These are phyloP conservation scores for Amborella trichopoda DNA, from an alignment of 164 flowering plant genomes.

Conservation along the genomic window DNA sequence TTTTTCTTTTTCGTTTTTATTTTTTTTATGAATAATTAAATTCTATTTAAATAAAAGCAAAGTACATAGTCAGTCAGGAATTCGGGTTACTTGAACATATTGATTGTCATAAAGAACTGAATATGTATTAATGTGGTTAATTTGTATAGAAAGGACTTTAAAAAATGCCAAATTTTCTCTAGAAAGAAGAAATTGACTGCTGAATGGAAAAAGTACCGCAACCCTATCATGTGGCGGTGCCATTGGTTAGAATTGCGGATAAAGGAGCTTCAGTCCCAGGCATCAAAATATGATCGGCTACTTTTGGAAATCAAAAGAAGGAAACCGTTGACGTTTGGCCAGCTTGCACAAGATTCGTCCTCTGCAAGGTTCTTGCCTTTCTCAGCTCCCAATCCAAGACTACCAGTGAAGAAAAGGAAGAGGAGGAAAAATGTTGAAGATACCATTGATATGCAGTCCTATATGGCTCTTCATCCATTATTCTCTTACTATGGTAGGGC, in stretches of 20 bases:
- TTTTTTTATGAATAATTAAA: too few relatives aligned
- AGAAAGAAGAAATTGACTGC: conserved; percentile 76
- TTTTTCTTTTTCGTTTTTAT: too few relatives aligned
- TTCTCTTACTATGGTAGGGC: conserved; percentile 84
- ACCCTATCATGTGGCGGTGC: conserved; percentile 76
- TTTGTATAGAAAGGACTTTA: too few relatives aligned
- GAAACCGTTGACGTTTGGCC: conserved; percentile 23
- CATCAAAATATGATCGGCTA: conserved; percentile 36
- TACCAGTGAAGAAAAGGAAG: conserved; percentile 51
- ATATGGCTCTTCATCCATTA: conserved; percentile 59
- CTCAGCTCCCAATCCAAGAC: conserved; percentile 17
- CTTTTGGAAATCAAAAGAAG: conserved; percentile 27
- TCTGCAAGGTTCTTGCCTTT: conserved; percentile 54
- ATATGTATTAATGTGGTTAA: too few relatives aligned
- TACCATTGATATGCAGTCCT: conserved; percentile 34
- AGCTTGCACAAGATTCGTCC: conserved; percentile 21
- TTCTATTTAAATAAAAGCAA: too few relatives aligned
- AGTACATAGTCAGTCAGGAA: too few relatives aligned
- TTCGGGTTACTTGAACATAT: too few relatives aligned
- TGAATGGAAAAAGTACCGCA: conserved; percentile 77
- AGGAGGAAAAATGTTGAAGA: conserved; percentile 69
- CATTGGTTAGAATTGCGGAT: conserved; percentile 77
- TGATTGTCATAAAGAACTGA: too few relatives aligned
- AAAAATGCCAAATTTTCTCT: too few relatives aligned
- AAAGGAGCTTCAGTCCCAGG: conserved; percentile 54